phyloP scores from a whole-genome alignment of 148 eudicot species.

The Simmondsia chinensis region DNA sequence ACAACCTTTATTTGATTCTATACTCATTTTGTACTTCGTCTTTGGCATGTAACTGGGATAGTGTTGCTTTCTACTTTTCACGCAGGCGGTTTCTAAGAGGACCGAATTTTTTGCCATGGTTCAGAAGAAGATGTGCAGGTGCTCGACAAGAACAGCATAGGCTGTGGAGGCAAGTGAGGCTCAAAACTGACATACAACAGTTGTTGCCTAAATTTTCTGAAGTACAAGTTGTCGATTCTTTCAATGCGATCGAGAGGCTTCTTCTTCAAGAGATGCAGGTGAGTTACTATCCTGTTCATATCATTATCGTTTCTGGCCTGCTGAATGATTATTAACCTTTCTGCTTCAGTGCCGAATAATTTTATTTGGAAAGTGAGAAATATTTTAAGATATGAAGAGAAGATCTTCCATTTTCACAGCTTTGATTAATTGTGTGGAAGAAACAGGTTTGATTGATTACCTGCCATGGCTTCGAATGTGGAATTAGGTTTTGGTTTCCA shows the following conservation, averaged over 20 bases:
- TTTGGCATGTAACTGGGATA: not conserved
- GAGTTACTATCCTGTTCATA: constrained; percentile 12
- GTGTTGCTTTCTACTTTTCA: constrained; percentile 3
- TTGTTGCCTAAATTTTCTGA: constrained; percentile 69
- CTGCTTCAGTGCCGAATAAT: too few relatives aligned
- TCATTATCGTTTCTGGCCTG: too few relatives aligned
- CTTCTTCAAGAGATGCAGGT: constrained; percentile 80
- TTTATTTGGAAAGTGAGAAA: too few relatives aligned
- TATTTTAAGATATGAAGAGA: too few relatives aligned
- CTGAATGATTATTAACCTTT: too few relatives aligned
- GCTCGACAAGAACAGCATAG: constrained; percentile 79
- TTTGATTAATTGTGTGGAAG: too few relatives aligned
- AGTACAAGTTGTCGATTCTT: constrained; percentile 74
- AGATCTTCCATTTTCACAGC: too few relatives aligned
- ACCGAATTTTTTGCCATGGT: constrained; percentile 83
- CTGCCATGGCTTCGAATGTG: too few relatives aligned
- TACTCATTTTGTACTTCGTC: not conserved
- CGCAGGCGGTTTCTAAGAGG: constrained; percentile 82
- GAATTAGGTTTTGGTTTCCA: too few relatives aligned
- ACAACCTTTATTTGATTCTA: too few relatives aligned
- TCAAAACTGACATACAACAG: constrained; percentile 58
- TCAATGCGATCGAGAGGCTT: constrained; percentile 80
- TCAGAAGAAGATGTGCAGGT: constrained; percentile 70
- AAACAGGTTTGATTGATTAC: too few relatives aligned
- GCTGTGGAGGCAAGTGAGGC: constrained; percentile 85